Base-by-base conservation (phyloP, 306 rosid species). In the Lagenaria siceraria region DNA sequence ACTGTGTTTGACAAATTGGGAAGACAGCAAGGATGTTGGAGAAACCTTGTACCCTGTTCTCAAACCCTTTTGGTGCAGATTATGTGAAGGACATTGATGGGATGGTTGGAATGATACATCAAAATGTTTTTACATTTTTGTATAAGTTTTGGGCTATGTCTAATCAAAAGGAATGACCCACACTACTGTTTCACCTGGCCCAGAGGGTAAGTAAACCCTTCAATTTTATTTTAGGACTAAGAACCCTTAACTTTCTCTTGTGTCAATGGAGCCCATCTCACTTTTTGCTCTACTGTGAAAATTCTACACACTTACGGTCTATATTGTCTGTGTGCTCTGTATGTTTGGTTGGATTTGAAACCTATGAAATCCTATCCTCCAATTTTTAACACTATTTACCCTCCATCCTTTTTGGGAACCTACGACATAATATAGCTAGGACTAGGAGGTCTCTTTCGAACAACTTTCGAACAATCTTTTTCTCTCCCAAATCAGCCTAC, bases 1-100 rank as follows among this genome's bases (percentile, higher is more conserved):
- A 9, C 56, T 8, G 38, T 42, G 56, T 43, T 69, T 21, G 21
- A 11, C 13, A 15, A 22, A 46, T 21, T 43, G 38, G n/a, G 9
- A 22, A 69, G 75, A 43, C 75, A 69, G 56, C 56, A 66, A 43
- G 38, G 56, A 69, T 43, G 56, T 69, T 69, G 56, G 56, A n/a
- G 55, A 42, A 43, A 43, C 54, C 56, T 42, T 69, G 75, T 69
- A 69, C 75, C 36, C 36, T 69, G 19, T 70, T 46, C 35, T 21
- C 5, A 48, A 69, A 70, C 76, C 38, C 76, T 25, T 69, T 46
- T 24, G 76, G 36, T 46, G 40, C 21, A 22, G 76, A 25, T 46
- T 46, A 18, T 46, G 40, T 24, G 19, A 46, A 70, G 76, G 58
- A 70, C 76, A 70, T 46, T 46, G 58, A 70, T 48, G 76, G 58